Evolutionary conservation across 2,329 filamentous ascomycete genomes (phyloP).

Genomic region (Chlorencoelia australis): DNA sequence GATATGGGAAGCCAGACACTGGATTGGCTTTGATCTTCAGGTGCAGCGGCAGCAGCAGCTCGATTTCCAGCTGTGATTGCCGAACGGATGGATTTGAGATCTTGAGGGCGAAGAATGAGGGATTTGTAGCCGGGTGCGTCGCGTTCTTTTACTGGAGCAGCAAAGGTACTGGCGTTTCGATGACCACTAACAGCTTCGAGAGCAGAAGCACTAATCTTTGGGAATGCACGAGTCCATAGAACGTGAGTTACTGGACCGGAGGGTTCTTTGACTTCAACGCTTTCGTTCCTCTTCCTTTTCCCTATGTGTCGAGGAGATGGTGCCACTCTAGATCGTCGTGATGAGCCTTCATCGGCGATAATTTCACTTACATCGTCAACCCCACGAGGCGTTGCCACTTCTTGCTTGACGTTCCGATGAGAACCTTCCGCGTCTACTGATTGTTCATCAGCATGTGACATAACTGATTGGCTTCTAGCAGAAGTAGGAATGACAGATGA

Average conservation of each 20-base stretch:
- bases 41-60: conserved; percentile 44
- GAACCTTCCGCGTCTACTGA: conserved; percentile 34
- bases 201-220: conserved; percentile 61
- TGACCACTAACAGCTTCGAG: conserved; percentile 70
- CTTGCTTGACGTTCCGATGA: conserved; percentile 44
- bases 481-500: conserved; percentile 26
- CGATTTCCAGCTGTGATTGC: conserved; percentile 66
- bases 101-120: conserved; percentile 64
- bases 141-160: conserved; percentile 61
- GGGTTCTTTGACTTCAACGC: conserved; percentile 28
- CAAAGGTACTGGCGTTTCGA: conserved; percentile 71
- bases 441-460: conserved; percentile 39
- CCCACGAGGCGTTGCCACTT: conserved; percentile 44
- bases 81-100: conserved; percentile 67
- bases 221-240: conserved; percentile 65
- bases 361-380: conserved; percentile 47
- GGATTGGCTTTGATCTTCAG: conserved; percentile 40
- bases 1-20: conserved; percentile 58
- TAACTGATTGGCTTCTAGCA: conserved; percentile 36
- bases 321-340: conserved; percentile 4
- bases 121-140: conserved; percentile 68
- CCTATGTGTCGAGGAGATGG: conserved; percentile 30
- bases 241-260: conserved; percentile 55
- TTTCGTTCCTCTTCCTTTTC: conserved; percentile 43
- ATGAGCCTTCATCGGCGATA: conserved; percentile 38